phyloP scores from a whole-genome alignment of 2,329 filamentous ascomycete genomes.

The Helotiales sp. region DNA sequence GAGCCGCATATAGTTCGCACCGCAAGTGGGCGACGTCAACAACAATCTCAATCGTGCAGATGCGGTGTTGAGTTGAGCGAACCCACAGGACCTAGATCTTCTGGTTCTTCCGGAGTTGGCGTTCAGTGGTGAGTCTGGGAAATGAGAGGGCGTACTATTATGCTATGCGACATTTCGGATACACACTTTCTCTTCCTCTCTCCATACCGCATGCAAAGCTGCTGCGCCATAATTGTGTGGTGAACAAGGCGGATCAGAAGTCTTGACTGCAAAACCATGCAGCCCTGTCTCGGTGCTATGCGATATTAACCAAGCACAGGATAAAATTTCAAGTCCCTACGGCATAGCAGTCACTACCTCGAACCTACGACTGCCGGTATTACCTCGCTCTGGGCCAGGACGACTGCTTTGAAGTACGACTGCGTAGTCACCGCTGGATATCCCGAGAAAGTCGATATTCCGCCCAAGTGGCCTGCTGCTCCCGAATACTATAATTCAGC shows the following conservation, averaged over 20 bases:
- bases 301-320: constrained; percentile 49
- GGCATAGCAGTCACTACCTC: constrained; percentile 70
- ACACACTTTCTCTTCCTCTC: no score
- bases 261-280: no score
- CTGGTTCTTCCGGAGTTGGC: constrained; percentile 78
- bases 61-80: constrained; percentile 59
- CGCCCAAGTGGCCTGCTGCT: constrained; percentile 52
- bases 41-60: constrained; percentile 75
- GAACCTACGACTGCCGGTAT: constrained; percentile 70
- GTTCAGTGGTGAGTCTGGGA: constrained; percentile 67
- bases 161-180: neutral
- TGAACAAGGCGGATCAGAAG: no score
- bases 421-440: constrained; percentile 76
- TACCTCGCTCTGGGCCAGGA: constrained; percentile 72
- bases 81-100: constrained; percentile 64
- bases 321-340: constrained; percentile 76
- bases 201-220: no score
- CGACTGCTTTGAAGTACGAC: constrained; percentile 66
- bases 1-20: constrained; percentile 62
- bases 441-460: constrained; percentile 67
- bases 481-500: constrained; percentile 61
- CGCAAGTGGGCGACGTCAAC: constrained; percentile 71
- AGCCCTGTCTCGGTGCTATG: neutral
- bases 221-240: no score
- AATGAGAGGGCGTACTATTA: constrained; percentile 62